Evolutionary conservation across 2,329 filamentous ascomycete genomes (phyloP).

Genomic region (Penicillium italicum): DNA sequence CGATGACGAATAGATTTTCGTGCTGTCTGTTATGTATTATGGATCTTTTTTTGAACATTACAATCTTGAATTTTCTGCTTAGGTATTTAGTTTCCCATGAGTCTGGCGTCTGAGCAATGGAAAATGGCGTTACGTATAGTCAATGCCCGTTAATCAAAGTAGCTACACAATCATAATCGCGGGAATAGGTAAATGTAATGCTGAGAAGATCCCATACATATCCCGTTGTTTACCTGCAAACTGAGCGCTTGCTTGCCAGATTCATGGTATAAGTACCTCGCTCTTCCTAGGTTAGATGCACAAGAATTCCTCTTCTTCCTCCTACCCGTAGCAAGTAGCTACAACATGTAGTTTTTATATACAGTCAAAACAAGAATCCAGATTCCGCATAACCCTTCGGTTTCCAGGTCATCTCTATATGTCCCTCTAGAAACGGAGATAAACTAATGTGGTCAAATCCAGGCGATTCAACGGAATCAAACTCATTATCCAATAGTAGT

Average conservation of each 20-base stretch:
- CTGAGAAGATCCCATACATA: neutral
- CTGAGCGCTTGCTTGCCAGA: neutral
- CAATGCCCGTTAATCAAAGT: neutral
- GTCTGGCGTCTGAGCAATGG: conserved; percentile 10
- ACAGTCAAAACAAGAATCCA: no score
- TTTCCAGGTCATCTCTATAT: no score
- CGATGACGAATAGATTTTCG: conserved; percentile 12
- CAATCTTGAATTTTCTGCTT: conserved; percentile 2
- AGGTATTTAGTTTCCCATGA: conserved; percentile 6
- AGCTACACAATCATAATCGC: neutral
- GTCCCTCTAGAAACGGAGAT: no score
- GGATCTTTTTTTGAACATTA: conserved; percentile 3
- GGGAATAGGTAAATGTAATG: neutral
- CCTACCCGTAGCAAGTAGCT: no score
- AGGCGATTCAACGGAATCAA: no score
- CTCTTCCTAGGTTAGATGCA: no score
- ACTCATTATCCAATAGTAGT: no score
- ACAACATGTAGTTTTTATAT: no score
- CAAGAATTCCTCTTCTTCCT: no score
- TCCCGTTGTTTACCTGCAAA: neutral
- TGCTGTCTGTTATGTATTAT: conserved; percentile 8
- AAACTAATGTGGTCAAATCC: no score
- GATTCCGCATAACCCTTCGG: no score
- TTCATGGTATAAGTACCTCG: no score
- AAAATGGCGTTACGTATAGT: conserved; percentile 8